These are phyloP conservation scores for Pseudogymnoascus sp. DNA, from an alignment of 2,329 filamentous ascomycete species.

Conservation along the genomic window DNA sequence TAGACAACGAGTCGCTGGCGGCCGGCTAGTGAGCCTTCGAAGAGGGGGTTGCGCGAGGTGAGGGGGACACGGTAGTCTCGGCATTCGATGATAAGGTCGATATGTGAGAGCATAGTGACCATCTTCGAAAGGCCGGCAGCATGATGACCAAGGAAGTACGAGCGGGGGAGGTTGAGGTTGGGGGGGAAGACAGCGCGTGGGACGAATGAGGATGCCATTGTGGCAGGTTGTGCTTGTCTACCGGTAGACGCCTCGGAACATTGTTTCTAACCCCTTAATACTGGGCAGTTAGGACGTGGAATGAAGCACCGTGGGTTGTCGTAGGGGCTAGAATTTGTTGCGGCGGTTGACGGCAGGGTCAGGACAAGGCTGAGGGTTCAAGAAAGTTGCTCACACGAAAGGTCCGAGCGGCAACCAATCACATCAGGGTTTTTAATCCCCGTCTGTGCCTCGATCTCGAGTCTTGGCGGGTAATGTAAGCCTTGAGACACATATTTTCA, in stretches of 20 bases:
- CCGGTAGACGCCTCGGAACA: background rate
- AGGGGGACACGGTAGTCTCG: conserved; percentile 87
- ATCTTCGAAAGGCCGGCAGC: conserved; percentile 72
- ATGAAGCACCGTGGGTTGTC: background rate
- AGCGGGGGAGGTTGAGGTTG: conserved; percentile 68
- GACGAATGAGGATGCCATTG: conserved; percentile 46
- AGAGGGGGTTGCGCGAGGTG: conserved; percentile 81
- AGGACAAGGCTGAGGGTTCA: background rate
- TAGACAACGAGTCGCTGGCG: conserved; percentile 77
- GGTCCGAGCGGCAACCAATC: background rate
- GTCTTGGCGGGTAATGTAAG: background rate
- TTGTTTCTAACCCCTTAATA: background rate
- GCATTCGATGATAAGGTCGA: conserved; percentile 88
- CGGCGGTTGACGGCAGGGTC: background rate
- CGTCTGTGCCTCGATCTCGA: background rate
- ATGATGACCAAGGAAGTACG: conserved; percentile 95
- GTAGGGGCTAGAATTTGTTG: background rate
- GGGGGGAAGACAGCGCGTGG: conserved; percentile 68
- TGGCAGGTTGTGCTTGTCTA: conserved; percentile 1
- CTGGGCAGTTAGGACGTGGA: background rate
- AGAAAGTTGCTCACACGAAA: background rate
- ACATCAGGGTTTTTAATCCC: background rate
- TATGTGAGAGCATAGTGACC: conserved; percentile 68
- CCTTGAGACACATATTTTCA: background rate
- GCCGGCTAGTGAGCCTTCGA: conserved; percentile 69